Evolutionary conservation across 106 monocot species (phyloP).

Genomic region (Xerophyta viscosa): DNA sequence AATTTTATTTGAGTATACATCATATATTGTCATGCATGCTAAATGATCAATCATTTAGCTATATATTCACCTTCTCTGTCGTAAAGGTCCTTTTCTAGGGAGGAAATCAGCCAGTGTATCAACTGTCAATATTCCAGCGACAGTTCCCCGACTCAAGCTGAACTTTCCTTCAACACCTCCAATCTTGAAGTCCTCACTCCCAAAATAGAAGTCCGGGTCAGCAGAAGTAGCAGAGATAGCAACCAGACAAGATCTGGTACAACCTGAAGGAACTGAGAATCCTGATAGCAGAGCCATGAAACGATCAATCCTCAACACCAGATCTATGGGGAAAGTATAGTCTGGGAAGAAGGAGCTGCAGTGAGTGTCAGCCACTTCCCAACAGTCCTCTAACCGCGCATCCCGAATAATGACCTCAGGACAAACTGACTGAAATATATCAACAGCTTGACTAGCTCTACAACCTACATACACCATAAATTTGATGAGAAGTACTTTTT

Average conservation of each 20-base stretch:
- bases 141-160: slow-evolving; percentile 21
- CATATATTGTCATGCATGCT: too few relatives aligned
- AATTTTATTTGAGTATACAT: too few relatives aligned
- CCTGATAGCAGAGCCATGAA: slow-evolving; percentile 62
- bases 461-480: too few relatives aligned
- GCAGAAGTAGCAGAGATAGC: slow-evolving; percentile 34
- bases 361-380: slow-evolving; percentile 99
- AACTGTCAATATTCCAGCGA: slow-evolving; percentile 83
- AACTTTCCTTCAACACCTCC: slow-evolving; percentile 36
- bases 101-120: slow-evolving; percentile 89
- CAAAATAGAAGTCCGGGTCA: slow-evolving; percentile 27
- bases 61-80: slow-evolving; percentile 55
- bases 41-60: neutral
- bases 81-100: slow-evolving; percentile 75
- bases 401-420: slow-evolving; percentile 70
- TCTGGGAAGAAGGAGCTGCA: slow-evolving; percentile 89
- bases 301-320: slow-evolving; percentile 59
- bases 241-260: slow-evolving; percentile 65
- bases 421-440: slow-evolving; percentile 47
- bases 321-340: slow-evolving; percentile 68
- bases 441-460: slow-evolving; percentile 50
- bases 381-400: slow-evolving; percentile 70
- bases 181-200: slow-evolving; percentile 31
- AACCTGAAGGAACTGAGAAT: slow-evolving; percentile 68
- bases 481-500: too few relatives aligned